Evolutionary conservation across 768 basidiomycete species (phyloP).

Genomic region (Serendipita vermifera): DNA sequence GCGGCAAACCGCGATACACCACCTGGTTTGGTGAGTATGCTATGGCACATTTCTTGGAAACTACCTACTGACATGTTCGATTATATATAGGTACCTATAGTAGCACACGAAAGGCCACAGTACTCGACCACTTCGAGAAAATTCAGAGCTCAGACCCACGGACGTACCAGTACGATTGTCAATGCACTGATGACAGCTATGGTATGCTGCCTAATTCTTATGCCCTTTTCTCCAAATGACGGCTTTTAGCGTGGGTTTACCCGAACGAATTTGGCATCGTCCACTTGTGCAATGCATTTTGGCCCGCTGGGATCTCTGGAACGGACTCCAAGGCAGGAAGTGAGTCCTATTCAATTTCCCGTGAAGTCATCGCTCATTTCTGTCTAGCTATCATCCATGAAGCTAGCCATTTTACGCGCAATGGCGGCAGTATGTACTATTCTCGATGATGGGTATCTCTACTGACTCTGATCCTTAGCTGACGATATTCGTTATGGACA

Average conservation of each 20-base stretch:
- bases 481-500: neutral
- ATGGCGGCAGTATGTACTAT: neutral
- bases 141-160: constrained; percentile 22
- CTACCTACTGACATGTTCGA: too few species aligned
- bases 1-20: constrained; percentile 30
- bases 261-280: neutral
- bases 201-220: neutral
- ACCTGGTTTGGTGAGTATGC: constrained; percentile 40
- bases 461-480: too few species aligned
- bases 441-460: too few species aligned
- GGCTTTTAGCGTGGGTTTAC: neutral
- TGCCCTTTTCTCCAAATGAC: neutral
- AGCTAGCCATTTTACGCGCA: neutral
- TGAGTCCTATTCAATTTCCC: too few species aligned
- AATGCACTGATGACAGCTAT: neutral
- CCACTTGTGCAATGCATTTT: neutral
- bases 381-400: neutral
- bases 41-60: neutral
- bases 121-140: constrained; percentile 28
- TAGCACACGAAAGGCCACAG: constrained; percentile 26
- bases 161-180: constrained; percentile 5
- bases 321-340: neutral
- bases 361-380: too few species aligned
- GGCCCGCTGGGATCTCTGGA: neutral
- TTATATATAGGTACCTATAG: too few species aligned